Percentiles rank a stretch among this genome's conserved stretches.
These are phyloP conservation scores for Neurospora terricola DNA, from an alignment of 495 filamentous ascomycete species.

Conservation along the genomic window DNA sequence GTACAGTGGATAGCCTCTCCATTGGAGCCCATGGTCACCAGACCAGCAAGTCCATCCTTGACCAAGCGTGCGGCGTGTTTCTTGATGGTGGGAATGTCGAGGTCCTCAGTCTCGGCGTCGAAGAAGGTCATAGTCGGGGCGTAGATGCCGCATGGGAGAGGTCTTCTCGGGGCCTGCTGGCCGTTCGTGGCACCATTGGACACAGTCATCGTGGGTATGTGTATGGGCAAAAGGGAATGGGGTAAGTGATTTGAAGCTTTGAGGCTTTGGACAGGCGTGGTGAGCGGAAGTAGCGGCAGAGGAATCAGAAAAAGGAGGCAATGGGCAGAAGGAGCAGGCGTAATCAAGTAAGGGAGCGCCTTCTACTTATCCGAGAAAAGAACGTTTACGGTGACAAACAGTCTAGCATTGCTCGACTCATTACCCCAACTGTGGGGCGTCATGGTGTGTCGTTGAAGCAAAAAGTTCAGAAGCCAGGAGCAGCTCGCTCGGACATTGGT, in stretches of 20 bases:
- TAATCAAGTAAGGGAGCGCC: not conserved
- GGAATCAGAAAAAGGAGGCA: not conserved
- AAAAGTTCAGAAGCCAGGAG: not conserved
- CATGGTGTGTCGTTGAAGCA: not conserved
- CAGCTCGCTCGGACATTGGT: conserved; percentile 29
- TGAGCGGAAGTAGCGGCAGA: not conserved
- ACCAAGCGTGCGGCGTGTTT: conserved; percentile 75
- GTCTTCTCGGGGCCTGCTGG: conserved; percentile 37
- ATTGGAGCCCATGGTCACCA: conserved; percentile 86
- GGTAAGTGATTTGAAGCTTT: not conserved
- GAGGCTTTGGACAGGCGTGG: conserved; percentile 5
- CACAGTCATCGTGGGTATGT: conserved; percentile 23
- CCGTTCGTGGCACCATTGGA: conserved; percentile 26
- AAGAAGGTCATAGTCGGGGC: conserved; percentile 90
- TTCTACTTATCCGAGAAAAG: not conserved
- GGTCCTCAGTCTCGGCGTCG: conserved; percentile 67
- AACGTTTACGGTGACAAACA: not conserved
- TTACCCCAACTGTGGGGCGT: not conserved
- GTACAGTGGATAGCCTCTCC: conserved; percentile 81
- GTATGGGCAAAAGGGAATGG: not conserved
- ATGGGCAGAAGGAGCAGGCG: not conserved
- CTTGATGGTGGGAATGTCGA: conserved; percentile 71
- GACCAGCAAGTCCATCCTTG: conserved; percentile 66
- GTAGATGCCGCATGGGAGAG: conserved; percentile 78
- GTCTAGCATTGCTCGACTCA: not conserved